Evolutionary conservation across 2,329 filamentous ascomycete species (phyloP), one percentile per base, ranked within the genome.

Genomic region (Fusarium solani-melongenae): DNA sequence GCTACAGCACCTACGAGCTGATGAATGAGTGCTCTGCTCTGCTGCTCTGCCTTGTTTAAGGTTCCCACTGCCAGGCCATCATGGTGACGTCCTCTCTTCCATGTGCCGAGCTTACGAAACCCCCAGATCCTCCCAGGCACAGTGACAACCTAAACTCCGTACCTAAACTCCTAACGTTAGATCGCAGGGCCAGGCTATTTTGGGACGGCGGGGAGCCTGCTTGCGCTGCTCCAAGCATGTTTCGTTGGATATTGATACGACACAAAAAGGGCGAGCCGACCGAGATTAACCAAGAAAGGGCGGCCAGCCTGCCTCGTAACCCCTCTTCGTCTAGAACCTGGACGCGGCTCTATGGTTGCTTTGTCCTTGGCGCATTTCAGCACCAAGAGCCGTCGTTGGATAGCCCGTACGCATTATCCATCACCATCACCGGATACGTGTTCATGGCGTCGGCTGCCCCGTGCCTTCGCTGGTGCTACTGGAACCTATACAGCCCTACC

Each of bases 61-160:
- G 46, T 44, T 49, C 38, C 27, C 33, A 69, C 63, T 49, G 51
- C 69, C 27, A 59, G n/a, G 46, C 58, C 29, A 61, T 36, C 29
- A 51, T 31, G 33, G 70, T 68, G 71, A 73, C 63, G 71, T 73
- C 41, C 51, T 53, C 27, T 53, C 17, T 31, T 31, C 15, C 62
- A 24, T 41, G 20, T 61, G 9, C 39, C 24, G 55, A 29, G 55
- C 55, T 38, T 41, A 53, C 17, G 17, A 29, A 17, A 31, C 11
- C 46, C 44, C 27, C 46, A 53, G 27, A 53, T 53, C 46, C 27
- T 49, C 24, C 41, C 46, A 53, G 46, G 27, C 27, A 53, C 46
- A 53, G 46, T 53, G 27, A n/a, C 22, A 10, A 53, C 46, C 46
- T 53, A 51, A 31, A 51, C 46, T 46, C 41, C 24, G 27, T 27